Percentiles rank a stretch among this genome's conserved stretches.
These are phyloP conservation scores for Lantana camara DNA, from an alignment of 257 asterid genomes.

Conservation along the genomic window DNA sequence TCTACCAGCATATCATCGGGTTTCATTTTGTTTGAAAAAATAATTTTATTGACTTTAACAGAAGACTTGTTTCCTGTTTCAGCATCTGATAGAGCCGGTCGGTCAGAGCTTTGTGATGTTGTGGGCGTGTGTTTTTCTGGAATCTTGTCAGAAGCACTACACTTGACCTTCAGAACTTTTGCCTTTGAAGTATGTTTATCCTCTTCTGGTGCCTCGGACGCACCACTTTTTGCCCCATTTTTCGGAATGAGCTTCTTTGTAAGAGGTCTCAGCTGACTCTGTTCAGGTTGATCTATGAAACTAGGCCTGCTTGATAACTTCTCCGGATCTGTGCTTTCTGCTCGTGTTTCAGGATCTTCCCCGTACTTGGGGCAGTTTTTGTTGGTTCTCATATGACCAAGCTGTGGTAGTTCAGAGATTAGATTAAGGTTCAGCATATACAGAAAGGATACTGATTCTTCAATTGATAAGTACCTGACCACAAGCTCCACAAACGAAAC, in stretches of 20 bases:
- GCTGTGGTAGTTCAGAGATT: slow-evolving; percentile 49
- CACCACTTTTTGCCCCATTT: slow-evolving; percentile 55
- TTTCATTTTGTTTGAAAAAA: slow-evolving; percentile 72
- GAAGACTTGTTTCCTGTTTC: slow-evolving; percentile 64
- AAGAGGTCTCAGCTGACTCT: slow-evolving; percentile 54
- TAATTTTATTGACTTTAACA: slow-evolving; percentile 75
- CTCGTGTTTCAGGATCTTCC: slow-evolving; percentile 73
- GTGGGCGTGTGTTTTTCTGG: slow-evolving; percentile 74
- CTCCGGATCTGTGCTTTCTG: slow-evolving; percentile 64
- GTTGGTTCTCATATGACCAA: slow-evolving; percentile 99
- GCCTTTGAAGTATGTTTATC: slow-evolving; percentile 78
- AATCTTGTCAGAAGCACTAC: slow-evolving; percentile 68
- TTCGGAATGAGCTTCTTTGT: slow-evolving; percentile 63
- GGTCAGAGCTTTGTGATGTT: slow-evolving; percentile 77
- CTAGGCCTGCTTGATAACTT: slow-evolving; percentile 50
- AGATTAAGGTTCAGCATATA: slow-evolving; percentile 16
- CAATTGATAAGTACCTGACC: slow-evolving; percentile 71
- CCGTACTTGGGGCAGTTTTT: slow-evolving; percentile 97
- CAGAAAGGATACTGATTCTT: slow-evolving; percentile 16
- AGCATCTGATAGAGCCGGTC: slow-evolving; percentile 60
- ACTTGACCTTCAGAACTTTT: slow-evolving; percentile 83
- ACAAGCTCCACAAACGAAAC: slow-evolving; percentile 98
- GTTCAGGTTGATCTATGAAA: slow-evolving; percentile 63
- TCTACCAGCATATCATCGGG: slow-evolving; percentile 68
- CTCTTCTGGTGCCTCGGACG: slow-evolving; percentile 65